Conservation (phyloP, 768 basidiomycete species). For the Fomitopsis pulvina region DNA sequence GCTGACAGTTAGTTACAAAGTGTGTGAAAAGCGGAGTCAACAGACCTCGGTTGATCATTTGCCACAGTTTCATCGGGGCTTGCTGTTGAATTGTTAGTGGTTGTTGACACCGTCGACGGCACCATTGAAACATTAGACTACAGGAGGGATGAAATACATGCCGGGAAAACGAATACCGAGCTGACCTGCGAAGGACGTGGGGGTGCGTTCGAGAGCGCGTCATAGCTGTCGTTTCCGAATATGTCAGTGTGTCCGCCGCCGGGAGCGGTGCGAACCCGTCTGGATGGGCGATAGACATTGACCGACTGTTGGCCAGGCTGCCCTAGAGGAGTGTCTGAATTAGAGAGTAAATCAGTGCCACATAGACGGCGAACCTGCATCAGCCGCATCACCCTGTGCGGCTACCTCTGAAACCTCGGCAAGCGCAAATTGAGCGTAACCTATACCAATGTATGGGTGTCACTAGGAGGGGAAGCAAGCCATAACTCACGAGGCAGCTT, state of each 20-base stretch:
- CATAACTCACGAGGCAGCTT: slow-evolving; percentile 61
- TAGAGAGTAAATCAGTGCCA: too few relatives aligned
- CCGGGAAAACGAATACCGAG: neutral
- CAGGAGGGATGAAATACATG: neutral
- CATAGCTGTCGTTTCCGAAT: slow-evolving; percentile 44
- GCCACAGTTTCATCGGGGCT: neutral
- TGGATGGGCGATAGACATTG: slow-evolving; percentile 43
- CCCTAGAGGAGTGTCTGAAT: too few relatives aligned
- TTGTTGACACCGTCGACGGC: neutral
- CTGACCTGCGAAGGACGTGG: slow-evolving; percentile 21
- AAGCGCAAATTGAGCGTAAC: slow-evolving; percentile 64
- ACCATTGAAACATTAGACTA: neutral
- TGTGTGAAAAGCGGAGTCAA: neutral
- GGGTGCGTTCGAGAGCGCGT: slow-evolving; percentile 56
- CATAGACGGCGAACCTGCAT: neutral
- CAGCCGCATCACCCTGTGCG: neutral
- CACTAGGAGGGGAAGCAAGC: neutral
- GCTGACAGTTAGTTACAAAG: slow-evolving; percentile 12
- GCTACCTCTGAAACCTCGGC: neutral
- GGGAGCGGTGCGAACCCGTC: slow-evolving; percentile 50
- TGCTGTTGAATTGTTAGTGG: neutral
- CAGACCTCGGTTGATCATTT: neutral
- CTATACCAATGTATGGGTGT: slow-evolving; percentile 27
- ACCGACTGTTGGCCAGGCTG: slow-evolving; percentile 10
- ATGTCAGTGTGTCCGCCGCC: slow-evolving; percentile 45